Conservation (phyloP, 129 eudicot species). For the Flaveria robusta region DNA sequence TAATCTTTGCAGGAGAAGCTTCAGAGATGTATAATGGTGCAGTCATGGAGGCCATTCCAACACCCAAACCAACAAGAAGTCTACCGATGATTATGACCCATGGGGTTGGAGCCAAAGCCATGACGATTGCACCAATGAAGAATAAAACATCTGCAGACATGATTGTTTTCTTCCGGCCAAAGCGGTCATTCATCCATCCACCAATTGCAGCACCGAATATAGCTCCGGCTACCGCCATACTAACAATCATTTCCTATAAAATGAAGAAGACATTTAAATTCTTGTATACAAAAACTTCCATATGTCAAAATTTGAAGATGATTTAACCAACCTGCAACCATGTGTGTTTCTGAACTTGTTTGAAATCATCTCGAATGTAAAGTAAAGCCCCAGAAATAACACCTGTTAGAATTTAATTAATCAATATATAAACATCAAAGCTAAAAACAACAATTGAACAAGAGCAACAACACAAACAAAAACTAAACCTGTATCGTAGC, state of each 20-base stretch:
- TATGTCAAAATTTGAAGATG: background rate
- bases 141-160: conserved; percentile 27
- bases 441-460: background rate
- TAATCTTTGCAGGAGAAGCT: conserved; percentile 22
- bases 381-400: conserved; percentile 83
- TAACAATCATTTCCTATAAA: conserved; percentile 27
- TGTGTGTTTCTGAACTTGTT: conserved; percentile 51
- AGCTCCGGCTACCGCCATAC: conserved; percentile 35
- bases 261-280: background rate
- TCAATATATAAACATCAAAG: background rate
- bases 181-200: conserved; percentile 53
- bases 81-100: conserved; percentile 25
- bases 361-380: conserved; percentile 67
- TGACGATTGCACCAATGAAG: conserved; percentile 30
- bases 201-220: conserved; percentile 41
- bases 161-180: conserved; percentile 49
- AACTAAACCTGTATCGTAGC: conserved; percentile 23
- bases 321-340: conserved; percentile 56
- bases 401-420: conserved; percentile 33
- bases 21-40: conserved; percentile 27
- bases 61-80: conserved; percentile 19
- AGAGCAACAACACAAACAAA: background rate
- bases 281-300: background rate
- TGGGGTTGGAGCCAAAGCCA: conserved; percentile 27
- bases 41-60: conserved; percentile 24